Evolutionary conservation across 2,329 filamentous ascomycete genomes (phyloP), one percentile per base, ranked within the genome.

Genomic region (Pyrenochaeta sp.): DNA sequence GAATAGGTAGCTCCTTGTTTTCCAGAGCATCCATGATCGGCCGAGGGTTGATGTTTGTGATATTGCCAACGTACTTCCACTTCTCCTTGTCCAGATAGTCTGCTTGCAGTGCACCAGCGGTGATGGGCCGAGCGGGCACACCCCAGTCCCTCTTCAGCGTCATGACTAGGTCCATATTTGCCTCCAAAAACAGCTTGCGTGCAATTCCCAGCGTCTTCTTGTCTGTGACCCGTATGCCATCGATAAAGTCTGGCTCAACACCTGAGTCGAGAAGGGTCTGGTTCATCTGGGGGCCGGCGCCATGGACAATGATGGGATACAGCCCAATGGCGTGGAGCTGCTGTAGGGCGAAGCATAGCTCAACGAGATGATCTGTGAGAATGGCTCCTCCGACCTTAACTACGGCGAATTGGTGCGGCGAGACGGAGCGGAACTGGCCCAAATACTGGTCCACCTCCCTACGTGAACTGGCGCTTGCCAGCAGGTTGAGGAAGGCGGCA

Each of bases 341-440:
- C 23, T 92, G 90, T 54, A 98, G 83, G 44, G 91, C 93, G 49
- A 90, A 89, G 73, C 92, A 96, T 50, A 99, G 86, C 69, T 93
- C 92, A 75, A 97, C 90, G 50, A 98, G 84, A 77, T 97, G 90
- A 74, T 98, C 93, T 56, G 92, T 96, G 69, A 99, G 85, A 70
- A 98, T 97, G 60, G 94, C 95, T 58, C 94, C 95, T 58, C 94
- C 95, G 50, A 98, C 94, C 82, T 99, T 99, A 79, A 99, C 96
- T 43, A 99, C 94, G 64, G 93, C 94, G 77, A 98, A 99, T 74
- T 96, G 92, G 81, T 98, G 93, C 31, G 92, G 96, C 39, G 92
- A 95, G 58, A 97, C 93, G 30, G 93, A 97, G 66, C 90, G 95
- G 83, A 99, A 99, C 76, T 98, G 92, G 64, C 93, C 95, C 54